phyloP scores from a whole-genome alignment of 2,329 filamentous ascomycete genomes.

The Colletotrichum sp. region DNA sequence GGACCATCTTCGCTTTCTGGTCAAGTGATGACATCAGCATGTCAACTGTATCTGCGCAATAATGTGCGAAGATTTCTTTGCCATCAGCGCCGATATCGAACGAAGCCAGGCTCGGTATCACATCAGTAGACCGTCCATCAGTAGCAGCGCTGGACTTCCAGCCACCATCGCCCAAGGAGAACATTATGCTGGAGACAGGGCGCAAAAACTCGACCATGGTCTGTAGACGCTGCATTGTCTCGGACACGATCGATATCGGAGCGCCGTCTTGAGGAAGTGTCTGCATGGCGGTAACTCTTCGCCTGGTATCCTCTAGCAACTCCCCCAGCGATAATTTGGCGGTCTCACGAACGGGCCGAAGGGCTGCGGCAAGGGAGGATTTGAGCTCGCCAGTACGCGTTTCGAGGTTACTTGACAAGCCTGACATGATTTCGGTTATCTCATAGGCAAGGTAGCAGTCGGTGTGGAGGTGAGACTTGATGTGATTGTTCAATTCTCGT shows the following conservation, averaged over 20 bases:
- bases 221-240: conserved; percentile 86
- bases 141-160: conserved; percentile 69
- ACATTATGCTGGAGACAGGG: conserved; percentile 87
- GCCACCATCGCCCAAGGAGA: conserved; percentile 90
- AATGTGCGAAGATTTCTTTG: conserved; percentile 85
- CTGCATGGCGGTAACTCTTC: conserved; percentile 69
- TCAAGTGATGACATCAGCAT: conserved; percentile 78
- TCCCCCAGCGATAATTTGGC: conserved; percentile 86
- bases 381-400: conserved; percentile 86
- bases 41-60: conserved; percentile 89
- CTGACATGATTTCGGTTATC: conserved; percentile 87
- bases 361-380: conserved; percentile 77
- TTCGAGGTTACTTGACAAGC: conserved; percentile 80
- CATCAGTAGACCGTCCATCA: conserved; percentile 63
- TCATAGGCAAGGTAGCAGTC: conserved; percentile 97
- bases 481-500: conserved; percentile 87
- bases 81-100: conserved; percentile 92
- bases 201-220: conserved; percentile 86
- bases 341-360: conserved; percentile 91
- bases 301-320: conserved; percentile 82
- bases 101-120: conserved; percentile 73
- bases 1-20: conserved; percentile 71
- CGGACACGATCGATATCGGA: conserved; percentile 76
- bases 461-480: conserved; percentile 83
- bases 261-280: conserved; percentile 80